Base-by-base conservation (phyloP, 345 rosid genomes). In the Acer campestre region DNA sequence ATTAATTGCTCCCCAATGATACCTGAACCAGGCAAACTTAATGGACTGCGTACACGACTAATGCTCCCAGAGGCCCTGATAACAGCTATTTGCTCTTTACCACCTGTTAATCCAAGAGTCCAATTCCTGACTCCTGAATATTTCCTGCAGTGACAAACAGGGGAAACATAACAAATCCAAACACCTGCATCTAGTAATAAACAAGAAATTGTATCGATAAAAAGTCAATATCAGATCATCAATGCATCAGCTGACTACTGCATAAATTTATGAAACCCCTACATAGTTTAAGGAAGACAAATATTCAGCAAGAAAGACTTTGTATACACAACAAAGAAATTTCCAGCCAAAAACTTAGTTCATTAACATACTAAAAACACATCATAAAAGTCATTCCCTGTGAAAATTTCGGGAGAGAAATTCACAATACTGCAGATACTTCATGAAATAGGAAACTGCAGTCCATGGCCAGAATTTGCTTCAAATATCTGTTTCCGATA, bases 51-150 rank as follows among this genome's bases (percentile, higher is more conserved):
- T 10, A 91, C 91, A 58, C 98, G 99, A 76, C 91, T 92, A 75
- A 96, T 96, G 89, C 91, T 86, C 48, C 99, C 99, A 71, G 97
- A 90, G 77, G 98, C 94, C 86, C 98, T 87, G 66, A 96, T 87
- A 70, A 96, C 88, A 77, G 99, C 99, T 80, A 96, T 91, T 72
- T 63, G 84, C 75, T 94, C 97, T 80, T 79, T 71, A 35, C 98
- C 97, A 10, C 99, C 97, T 3, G 90, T 85, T 79, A 96, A 87
- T 82, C 98, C 95, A 78, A 94, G 91, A 77, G 99, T 96, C 97
- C 94, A 90, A 71, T 86, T 92, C 79, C 86, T 84, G 74, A 94
- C 98, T 84, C 88, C 78, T 0, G 97, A 91, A 80, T 96, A 96
- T 82, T 87, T 94, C 82, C 99, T 96, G 88, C 68, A 76, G n/a